Evolutionary conservation across 495 filamentous ascomycete species (phyloP), one percentile per base, ranked within the genome.

Genomic region (Aspergillus avenaceus): DNA sequence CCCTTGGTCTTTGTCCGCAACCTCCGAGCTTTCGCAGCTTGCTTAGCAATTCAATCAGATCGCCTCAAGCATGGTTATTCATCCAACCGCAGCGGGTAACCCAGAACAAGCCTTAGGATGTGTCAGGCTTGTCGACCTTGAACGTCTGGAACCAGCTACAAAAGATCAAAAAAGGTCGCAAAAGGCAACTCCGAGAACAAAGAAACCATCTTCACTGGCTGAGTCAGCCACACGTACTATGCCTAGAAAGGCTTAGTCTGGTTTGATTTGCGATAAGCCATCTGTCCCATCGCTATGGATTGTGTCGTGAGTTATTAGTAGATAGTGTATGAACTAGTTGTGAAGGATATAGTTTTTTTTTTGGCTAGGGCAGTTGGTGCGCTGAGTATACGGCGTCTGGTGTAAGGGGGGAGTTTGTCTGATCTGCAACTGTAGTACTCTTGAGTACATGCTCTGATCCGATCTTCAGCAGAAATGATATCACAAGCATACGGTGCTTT

Each of bases 1-100:
- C n/a, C n/a, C n/a, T n/a, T n/a, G n/a, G n/a, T n/a, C n/a, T n/a
- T n/a, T n/a, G n/a, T n/a, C n/a, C n/a, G 29, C 3, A 11, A 8
- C 24, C 22, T 14, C 19, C 23, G 31, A 38, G 14, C 26, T 50
- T 44, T 31, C 37, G 13, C 46, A 28, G 27, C 34, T 28, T 34
- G 44, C 37, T 16, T 27, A 21, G 14, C 32, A 21, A n/a, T 46
- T 56, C 34, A 45, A 42, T 56, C 41, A 52, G 29, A 27, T 14
- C 13, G 16, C 19, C 12, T 26, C 8, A 31, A 26, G 16, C 58
- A 60, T 60, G 36, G 34, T 45, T 28, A 31, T 16, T 19, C 34
- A 43, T 47, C 25, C 16, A 46, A 19, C 44, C 29, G 29, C 38
- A 14, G 24, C 37, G 48, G 28, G 37, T 26, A 11, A 21, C 41